Evolutionary conservation across 306 rosid species (phyloP).

Genomic region (Citrullus amarus): DNA sequence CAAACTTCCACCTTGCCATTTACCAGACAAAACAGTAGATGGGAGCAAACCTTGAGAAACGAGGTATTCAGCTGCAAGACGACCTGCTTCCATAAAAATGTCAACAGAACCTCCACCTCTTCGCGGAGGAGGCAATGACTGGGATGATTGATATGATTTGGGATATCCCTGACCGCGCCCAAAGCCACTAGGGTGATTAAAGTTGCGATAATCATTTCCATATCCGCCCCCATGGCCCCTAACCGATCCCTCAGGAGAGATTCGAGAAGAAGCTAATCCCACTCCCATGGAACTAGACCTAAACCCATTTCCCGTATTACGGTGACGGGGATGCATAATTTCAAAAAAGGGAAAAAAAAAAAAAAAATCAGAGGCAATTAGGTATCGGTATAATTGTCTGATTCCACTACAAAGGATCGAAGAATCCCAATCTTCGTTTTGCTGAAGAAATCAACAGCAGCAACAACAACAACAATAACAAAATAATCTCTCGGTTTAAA

Average conservation of each 20-base stretch:
- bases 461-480: too few species aligned
- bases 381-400: not conserved
- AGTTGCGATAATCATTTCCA: slow-evolving; percentile 21
- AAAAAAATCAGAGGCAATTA: not conserved
- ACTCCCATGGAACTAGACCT: slow-evolving; percentile 41
- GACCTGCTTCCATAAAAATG: slow-evolving; percentile 77
- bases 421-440: not conserved
- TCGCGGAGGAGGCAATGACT: slow-evolving; percentile 17
- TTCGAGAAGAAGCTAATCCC: slow-evolving; percentile 25
- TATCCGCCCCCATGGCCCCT: slow-evolving; percentile 23
- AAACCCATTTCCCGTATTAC: slow-evolving; percentile 49
- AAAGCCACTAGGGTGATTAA: slow-evolving; percentile 28
- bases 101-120: slow-evolving; percentile 26
- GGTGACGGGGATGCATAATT: slow-evolving; percentile 33
- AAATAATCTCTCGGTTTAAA: not conserved
- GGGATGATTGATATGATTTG: slow-evolving; percentile 30
- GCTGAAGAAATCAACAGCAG: not conserved
- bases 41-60: slow-evolving; percentile 78
- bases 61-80: slow-evolving; percentile 83
- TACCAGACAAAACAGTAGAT: slow-evolving; percentile 35
- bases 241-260: slow-evolving; percentile 31
- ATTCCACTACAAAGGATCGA: not conserved
- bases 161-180: slow-evolving; percentile 31
- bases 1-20: slow-evolving; percentile 34
- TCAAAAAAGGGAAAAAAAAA: not conserved